Percentiles rank a stretch among this genome's conserved stretches.
phyloP scores from a whole-genome alignment of 495 filamentous ascomycete species.

The Xylaria nigripes region DNA sequence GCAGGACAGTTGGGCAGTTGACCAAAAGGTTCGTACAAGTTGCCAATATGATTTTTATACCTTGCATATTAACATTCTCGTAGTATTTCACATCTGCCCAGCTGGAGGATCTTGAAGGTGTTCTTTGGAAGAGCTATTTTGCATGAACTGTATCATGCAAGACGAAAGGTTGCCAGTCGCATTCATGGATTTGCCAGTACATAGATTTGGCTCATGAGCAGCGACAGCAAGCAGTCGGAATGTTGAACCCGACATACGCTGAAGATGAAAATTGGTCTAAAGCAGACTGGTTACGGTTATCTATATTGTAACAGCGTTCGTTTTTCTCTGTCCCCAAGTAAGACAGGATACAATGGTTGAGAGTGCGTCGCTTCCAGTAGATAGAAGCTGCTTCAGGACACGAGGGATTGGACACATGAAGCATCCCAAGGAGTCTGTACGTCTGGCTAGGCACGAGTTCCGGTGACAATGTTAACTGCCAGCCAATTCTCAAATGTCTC shows the following conservation, averaged over 20 bases:
- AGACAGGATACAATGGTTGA: background rate
- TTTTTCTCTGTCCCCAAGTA: background rate
- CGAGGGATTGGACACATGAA: background rate
- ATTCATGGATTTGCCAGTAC: background rate
- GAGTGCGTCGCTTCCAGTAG: background rate
- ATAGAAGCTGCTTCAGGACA: background rate
- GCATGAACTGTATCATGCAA: slow-evolving; percentile 42
- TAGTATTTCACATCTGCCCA: slow-evolving; percentile 90
- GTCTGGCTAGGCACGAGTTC: background rate
- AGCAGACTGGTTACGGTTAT: background rate
- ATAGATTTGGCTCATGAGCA: background rate
- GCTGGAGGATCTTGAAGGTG: slow-evolving; percentile 89
- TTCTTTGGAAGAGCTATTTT: slow-evolving; percentile 99
- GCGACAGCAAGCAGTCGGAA: background rate
- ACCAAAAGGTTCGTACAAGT: slow-evolving; percentile 70
- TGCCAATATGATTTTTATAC: background rate
- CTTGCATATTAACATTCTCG: slow-evolving; percentile 24
- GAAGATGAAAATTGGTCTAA: background rate
- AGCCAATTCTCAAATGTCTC: too few species aligned
- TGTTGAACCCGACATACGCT: background rate
- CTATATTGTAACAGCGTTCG: background rate
- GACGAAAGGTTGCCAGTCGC: background rate
- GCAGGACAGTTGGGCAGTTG: slow-evolving; percentile 97
- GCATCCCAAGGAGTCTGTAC: background rate
- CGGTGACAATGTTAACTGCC: too few species aligned